Evolutionary conservation across 2,329 filamentous ascomycete species (phyloP), one percentile per base, ranked within the genome.

Genomic region (Xylaria sp.): DNA sequence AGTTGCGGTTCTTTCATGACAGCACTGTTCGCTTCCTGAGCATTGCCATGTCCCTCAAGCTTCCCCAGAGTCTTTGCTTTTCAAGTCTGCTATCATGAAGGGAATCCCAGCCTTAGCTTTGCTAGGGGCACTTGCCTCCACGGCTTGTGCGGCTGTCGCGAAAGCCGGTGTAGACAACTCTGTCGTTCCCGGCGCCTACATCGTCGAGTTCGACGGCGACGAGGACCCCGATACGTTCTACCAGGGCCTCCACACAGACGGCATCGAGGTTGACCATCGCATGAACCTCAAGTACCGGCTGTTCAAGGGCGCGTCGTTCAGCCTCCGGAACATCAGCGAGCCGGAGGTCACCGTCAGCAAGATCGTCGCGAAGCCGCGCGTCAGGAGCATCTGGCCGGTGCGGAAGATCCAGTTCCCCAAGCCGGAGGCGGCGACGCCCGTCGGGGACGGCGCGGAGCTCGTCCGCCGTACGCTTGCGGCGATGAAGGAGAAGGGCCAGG

Each of bases 321-420:
- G 39, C 7, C 34, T 60, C 4, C n/a, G 34, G 13, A 51, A 51
- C 20, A 41, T 52, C 44, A 52, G 40, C 4, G 20, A 45, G n/a
- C 43, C 24, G 11, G 49, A 63, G 21, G 16, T 40, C n/a, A 52
- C 52, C 2, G 50, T 58, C 17, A 50, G 50, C 21, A 59, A 49
- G 55, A 63, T 72, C 21, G 57, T 61, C 38, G 58, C 50, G 26
- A 48, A 65, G 41, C 44, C 61, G 37, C 51, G 52, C 5, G 63
- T 72, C 48, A 69, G 65, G 56, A 57, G 53, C 6, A 50, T 70
- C 11, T 72, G 68, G 68, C 69, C 70, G 2, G 61, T 71, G 20
- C 60, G 61, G 21, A 58, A 47, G 34, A 56, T 62, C 46, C 51
- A 44, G 26, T 62, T 57, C 41, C 61, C 62, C 11, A 52, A 61